These are phyloP conservation scores for Penicillium bialowiezense DNA, from an alignment of 495 filamentous ascomycete genomes.

Conservation along the genomic window DNA sequence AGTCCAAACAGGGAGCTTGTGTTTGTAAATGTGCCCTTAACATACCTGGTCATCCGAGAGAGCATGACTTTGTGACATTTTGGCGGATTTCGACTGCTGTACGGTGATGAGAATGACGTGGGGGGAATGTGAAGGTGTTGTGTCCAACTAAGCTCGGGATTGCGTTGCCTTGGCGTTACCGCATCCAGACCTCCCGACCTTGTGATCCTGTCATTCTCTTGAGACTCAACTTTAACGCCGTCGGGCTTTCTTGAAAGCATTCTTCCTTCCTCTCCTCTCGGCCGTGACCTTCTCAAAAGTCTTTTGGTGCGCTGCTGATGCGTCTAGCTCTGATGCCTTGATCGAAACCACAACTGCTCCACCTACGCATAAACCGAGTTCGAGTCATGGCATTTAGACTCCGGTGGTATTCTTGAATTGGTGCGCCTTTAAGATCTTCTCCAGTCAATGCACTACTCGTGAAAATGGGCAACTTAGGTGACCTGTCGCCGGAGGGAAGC, in stretches of 20 bases:
- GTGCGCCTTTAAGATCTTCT: constrained; percentile 16
- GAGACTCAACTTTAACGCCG: constrained; percentile 1
- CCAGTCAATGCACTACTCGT: constrained; percentile 32
- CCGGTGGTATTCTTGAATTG: constrained; percentile 17
- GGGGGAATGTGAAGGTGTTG: constrained; percentile 18
- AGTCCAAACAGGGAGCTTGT: constrained; percentile 9
- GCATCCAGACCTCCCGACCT: constrained; percentile 20
- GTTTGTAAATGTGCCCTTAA: neutral
- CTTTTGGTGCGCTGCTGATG: too few relatives aligned
- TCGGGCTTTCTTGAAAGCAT: neutral
- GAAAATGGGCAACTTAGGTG: constrained; percentile 72
- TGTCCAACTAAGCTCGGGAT: constrained; percentile 26
- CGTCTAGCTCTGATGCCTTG: neutral
- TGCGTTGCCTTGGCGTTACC: constrained; percentile 22
- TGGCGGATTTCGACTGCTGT: constrained; percentile 35
- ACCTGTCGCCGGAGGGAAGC: constrained; percentile 81
- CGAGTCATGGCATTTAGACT: constrained; percentile 22
- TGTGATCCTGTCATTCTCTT: constrained; percentile 8
- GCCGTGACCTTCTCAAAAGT: too few relatives aligned
- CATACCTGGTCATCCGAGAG: constrained; percentile 95
- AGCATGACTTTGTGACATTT: constrained; percentile 88
- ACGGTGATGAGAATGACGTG: constrained; percentile 19
- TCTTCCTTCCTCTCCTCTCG: neutral
- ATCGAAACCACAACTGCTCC: neutral
- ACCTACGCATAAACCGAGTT: neutral